Conservation (phyloP, 1,284 basidiomycete species). For the Marasmius tenuissimus region DNA sequence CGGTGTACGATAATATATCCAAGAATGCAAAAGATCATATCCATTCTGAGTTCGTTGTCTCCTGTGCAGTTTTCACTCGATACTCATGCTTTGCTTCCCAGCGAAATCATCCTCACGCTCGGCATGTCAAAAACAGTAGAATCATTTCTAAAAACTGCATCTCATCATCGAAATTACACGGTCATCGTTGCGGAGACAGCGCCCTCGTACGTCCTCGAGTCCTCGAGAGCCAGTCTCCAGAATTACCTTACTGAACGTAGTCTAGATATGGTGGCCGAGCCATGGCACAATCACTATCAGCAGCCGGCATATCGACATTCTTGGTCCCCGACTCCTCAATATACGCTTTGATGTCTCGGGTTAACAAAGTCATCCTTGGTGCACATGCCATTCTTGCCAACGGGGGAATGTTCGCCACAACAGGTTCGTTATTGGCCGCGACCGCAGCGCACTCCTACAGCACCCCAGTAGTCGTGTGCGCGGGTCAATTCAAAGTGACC, state of each 20-base stretch:
- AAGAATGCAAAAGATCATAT: conserved; percentile 96
- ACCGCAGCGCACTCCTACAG: conserved; percentile 91
- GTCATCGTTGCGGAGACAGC: conserved; percentile 96
- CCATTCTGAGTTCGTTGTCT: conserved; percentile 81
- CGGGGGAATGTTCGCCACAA: conserved; percentile 89
- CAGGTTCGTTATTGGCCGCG: conserved; percentile 83
- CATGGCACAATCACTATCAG: conserved; percentile 80
- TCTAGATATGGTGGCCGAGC: conserved; percentile 80
- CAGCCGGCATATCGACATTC: conserved; percentile 86
- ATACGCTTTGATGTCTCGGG: conserved; percentile 94
- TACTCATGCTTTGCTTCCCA: conserved; percentile 29
- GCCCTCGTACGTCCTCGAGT: conserved; percentile 68
- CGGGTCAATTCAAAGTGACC: conserved; percentile 95
- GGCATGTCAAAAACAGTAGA: conserved; percentile 96
- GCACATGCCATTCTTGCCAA: conserved; percentile 95
- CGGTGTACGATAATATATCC: conserved; percentile 92
- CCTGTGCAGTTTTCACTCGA: not conserved
- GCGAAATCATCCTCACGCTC: conserved; percentile 95
- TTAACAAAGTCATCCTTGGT: conserved; percentile 94
- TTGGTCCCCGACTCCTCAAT: conserved; percentile 95
- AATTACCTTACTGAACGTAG: conserved; percentile 6
- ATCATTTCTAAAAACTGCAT: conserved; percentile 88
- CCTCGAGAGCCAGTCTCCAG: conserved; percentile 1
- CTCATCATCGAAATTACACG: conserved; percentile 90
- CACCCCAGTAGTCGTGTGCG: conserved; percentile 92